Evolutionary conservation across 768 basidiomycete genomes (phyloP).

Genomic region (Agrocybe pediades): DNA sequence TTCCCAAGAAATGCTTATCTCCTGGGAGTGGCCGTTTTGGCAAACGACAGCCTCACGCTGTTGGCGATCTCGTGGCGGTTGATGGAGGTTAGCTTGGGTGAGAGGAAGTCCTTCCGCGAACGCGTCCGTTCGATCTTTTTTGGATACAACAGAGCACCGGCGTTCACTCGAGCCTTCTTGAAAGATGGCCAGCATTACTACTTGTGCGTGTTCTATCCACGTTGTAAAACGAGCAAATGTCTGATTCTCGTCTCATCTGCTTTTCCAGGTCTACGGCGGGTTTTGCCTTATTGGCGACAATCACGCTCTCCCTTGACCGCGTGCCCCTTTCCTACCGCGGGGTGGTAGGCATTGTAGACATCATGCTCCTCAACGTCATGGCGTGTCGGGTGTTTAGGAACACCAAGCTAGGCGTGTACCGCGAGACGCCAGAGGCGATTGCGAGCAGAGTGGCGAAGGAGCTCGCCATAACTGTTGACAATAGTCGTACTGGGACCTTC

Average conservation of each 20-base stretch:
- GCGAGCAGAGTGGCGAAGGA: background rate
- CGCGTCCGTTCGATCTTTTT: constrained; percentile 18
- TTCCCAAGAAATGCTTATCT: constrained; percentile 2
- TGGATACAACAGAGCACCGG: constrained; percentile 17
- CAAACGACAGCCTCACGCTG: constrained; percentile 31
- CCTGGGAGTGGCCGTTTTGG: constrained; percentile 11
- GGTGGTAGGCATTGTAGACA: background rate
- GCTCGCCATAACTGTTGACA: background rate
- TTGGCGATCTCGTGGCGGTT: constrained; percentile 30
- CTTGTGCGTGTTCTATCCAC: constrained; percentile 19
- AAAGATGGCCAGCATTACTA: constrained; percentile 31
- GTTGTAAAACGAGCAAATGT: background rate
- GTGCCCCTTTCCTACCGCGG: background rate
- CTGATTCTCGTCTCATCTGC: background rate
- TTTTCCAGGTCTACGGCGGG: constrained; percentile 6
- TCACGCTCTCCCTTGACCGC: background rate
- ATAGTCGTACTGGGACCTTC: background rate
- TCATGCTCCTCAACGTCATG: constrained; percentile 1
- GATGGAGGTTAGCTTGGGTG: background rate
- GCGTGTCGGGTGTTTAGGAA: background rate
- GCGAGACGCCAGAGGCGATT: background rate
- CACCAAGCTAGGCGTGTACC: background rate
- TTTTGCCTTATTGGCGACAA: constrained; percentile 1
- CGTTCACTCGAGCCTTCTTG: constrained; percentile 21
- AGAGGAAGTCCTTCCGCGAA: constrained; percentile 13